Base-by-base conservation (phyloP, 2,329 filamentous ascomycete genomes). In the Penicillium sp. region DNA sequence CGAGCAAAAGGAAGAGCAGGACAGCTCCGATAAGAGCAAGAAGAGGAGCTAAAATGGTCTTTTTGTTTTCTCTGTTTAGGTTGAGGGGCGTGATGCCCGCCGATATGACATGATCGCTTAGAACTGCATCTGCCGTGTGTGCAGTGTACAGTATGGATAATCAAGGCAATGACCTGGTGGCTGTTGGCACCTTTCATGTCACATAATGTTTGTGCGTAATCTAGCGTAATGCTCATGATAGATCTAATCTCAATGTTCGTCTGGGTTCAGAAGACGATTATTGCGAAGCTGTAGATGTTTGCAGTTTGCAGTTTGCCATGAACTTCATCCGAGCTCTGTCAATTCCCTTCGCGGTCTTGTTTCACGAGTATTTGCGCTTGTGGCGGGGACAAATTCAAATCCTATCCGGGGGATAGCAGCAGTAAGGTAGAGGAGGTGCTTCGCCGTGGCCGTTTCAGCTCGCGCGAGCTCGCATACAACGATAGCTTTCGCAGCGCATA, bases 1-100 rank as follows among this genome's bases (percentile, higher is more conserved):
- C 53, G 86, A 87, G 71, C 79, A 82, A 57, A 77, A 79, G 62
- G 78, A 80, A 57, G 78, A 82, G 46, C 74, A 78, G 57, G 73
- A 76, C 50, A 78, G 76, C 54, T 81, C 81, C 70, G 83, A 85
- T 61, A 79, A 82, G 70, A 74, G 73, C 57, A 79, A 74, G 65
- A 81, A 85, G 75, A 82, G 84, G 69, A 77, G 78, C 52, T 64
- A 61, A 58, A 50, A 39, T 47, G 46, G 36, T 48, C 43, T 45
- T 26, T 26, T 6, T n/a, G 24, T 13, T 23, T 23, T 31, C n/a
- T 18, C 45, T 45, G 23, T 33, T 28, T 16, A 34, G 38, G 42
- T 44, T 52, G 42, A 42, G 42, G 44, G 45, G 45, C 24, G 53
- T 54, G 49, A 61, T 50, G 43, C 47, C 54, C 52, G 44, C 56